These are phyloP conservation scores for Deuterostichococcus epilithicus DNA, from an alignment of 139 green algal genomes.

Conservation along the genomic window DNA sequence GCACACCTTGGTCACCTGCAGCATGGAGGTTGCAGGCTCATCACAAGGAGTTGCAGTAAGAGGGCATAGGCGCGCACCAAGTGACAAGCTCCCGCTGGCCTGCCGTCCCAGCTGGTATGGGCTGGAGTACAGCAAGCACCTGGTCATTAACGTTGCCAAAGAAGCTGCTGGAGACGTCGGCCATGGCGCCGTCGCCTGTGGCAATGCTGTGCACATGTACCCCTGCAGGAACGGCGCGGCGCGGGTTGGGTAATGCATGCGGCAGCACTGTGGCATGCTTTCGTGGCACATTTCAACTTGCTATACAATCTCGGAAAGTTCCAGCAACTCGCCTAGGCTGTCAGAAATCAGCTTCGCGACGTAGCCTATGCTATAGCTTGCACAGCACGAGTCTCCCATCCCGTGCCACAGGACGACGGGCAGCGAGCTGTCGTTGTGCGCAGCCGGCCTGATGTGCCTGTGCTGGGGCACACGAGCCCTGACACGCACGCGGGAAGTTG, in stretches of 20 bases:
- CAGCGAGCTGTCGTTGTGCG: conserved; percentile 8
- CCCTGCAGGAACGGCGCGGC: conserved; percentile 31
- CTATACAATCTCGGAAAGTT: background rate
- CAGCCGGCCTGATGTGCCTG: background rate
- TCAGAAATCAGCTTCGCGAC: conserved; percentile 43
- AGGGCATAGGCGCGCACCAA: background rate
- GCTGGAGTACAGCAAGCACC: conserved; percentile 18
- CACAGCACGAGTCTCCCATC: conserved; percentile 74
- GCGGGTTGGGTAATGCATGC: too few relatives aligned
- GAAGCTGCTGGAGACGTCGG: conserved; percentile 50
- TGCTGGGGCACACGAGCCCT: background rate
- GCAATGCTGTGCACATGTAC: conserved; percentile 73
- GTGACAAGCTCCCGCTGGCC: background rate
- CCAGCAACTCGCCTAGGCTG: conserved; percentile 28
- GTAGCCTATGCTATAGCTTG: conserved; percentile 38
- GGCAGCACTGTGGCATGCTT: too few relatives aligned
- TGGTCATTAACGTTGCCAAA: conserved; percentile 75
- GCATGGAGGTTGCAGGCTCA: background rate
- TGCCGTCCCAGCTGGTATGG: background rate
- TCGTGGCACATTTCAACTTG: too few relatives aligned
- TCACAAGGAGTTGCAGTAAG: background rate
- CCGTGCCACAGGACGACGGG: conserved; percentile 72
- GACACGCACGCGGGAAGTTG: background rate
- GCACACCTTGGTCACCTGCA: conserved; percentile 63
- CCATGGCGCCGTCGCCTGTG: conserved; percentile 32